A percentile compares a stretch with the other conserved stretches of the same genome.
These are phyloP conservation scores for Friedmanniomyces endolithicus DNA, from an alignment of 495 filamentous ascomycete species.

Conservation along the genomic window DNA sequence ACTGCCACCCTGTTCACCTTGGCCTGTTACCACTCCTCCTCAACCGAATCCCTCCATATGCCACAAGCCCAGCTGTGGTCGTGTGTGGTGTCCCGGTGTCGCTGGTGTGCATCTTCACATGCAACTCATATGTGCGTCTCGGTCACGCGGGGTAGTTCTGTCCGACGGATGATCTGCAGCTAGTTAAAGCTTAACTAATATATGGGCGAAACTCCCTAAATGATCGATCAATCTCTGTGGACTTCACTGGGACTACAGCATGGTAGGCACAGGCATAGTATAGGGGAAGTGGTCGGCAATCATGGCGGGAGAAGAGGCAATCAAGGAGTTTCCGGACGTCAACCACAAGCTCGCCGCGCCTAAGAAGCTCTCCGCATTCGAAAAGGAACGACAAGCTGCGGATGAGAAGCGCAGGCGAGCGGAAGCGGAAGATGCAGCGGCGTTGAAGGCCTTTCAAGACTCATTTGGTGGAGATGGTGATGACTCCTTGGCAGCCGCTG, in stretches of 20 bases:
- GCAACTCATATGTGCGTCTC: background rate
- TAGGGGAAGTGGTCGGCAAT: background rate
- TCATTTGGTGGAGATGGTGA: slow-evolving; percentile 63
- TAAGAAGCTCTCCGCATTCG: slow-evolving; percentile 79
- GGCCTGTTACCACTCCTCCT: background rate
- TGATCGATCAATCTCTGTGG: too few relatives aligned
- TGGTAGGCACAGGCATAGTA: background rate
- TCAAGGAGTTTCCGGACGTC: slow-evolving; percentile 65
- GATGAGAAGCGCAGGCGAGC: slow-evolving; percentile 82
- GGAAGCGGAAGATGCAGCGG: slow-evolving; percentile 79
- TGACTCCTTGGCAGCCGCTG: slow-evolving; percentile 29
- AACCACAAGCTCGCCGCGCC: slow-evolving; percentile 72
- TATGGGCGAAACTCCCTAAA: background rate
- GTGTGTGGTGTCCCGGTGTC: too few relatives aligned
- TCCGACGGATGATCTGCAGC: background rate
- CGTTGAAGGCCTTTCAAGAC: slow-evolving; percentile 82
- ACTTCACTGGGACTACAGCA: background rate
- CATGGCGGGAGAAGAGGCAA: slow-evolving; percentile 19
- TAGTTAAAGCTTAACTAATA: background rate
- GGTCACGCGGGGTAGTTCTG: background rate
- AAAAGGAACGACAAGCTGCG: slow-evolving; percentile 82
- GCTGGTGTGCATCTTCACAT: too few relatives aligned
- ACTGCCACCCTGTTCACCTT: background rate
- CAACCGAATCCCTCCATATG: slow-evolving; percentile 9
- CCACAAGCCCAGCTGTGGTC: too few relatives aligned